Evolutionary conservation across 1,284 basidiomycete genomes (phyloP).

Genomic region (Apiotrichum gracile): DNA sequence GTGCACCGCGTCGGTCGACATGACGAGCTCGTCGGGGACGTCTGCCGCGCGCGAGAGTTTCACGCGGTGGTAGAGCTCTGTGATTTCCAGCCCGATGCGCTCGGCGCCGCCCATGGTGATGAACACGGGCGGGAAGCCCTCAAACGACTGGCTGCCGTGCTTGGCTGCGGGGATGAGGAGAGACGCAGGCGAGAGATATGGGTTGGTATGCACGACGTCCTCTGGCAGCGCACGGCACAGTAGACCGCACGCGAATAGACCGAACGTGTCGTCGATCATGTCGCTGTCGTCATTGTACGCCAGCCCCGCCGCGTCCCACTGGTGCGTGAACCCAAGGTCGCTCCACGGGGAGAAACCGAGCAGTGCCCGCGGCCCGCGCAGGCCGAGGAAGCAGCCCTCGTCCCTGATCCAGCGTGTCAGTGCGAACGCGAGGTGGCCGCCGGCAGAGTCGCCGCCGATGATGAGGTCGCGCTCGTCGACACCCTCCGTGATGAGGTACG

Average conservation of each 20-base stretch:
- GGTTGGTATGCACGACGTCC: conserved; percentile 25
- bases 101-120: conserved; percentile 40
- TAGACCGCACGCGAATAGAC: conserved; percentile 39
- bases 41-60: conserved; percentile 12
- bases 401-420: conserved; percentile 34
- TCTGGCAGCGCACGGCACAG: conserved; percentile 33
- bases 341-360: conserved; percentile 58
- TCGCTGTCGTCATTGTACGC: conserved; percentile 30
- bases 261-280: conserved; percentile 41
- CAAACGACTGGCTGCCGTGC: conserved; percentile 16
- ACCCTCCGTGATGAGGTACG: conserved; percentile 54
- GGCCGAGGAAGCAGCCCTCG: conserved; percentile 21
- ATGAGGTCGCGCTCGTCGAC: conserved; percentile 57
- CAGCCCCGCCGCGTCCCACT: conserved; percentile 30
- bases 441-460: conserved; percentile 63
- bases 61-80: conserved; percentile 28
- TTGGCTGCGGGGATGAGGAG: conserved; percentile 19
- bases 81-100: conserved; percentile 32
- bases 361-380: conserved; percentile 50
- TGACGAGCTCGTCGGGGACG: conserved; percentile 20
- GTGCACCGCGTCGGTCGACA: conserved; percentile 32
- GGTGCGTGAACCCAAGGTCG: conserved; percentile 50
- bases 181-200: conserved; percentile 38
- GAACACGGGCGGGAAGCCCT: conserved; percentile 35
- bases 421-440: conserved; percentile 62